Percentiles rank a stretch among this genome's conserved stretches.
Evolutionary conservation across 208 protist genomes (phyloP).

Genomic region (Leishmania lainsoni): DNA sequence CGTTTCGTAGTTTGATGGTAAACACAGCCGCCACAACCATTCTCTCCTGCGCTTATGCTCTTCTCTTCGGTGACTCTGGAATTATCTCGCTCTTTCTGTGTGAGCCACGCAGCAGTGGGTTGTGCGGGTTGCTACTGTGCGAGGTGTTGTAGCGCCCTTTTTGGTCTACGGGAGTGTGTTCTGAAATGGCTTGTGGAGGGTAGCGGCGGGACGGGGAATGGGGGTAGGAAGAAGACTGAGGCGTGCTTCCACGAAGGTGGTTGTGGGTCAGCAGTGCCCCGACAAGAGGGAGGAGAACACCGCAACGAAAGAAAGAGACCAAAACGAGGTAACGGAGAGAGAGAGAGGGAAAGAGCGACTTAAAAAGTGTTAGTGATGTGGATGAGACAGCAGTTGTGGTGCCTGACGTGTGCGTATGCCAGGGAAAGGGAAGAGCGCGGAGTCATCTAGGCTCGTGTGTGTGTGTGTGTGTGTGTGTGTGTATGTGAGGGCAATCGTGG

Average conservation of each 20-base stretch:
- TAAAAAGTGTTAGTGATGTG: too few species aligned
- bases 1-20: conserved; percentile 44
- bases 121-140: background rate
- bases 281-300: background rate
- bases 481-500: background rate
- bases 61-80: background rate
- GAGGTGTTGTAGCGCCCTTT: background rate
- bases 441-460: too few species aligned
- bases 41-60: conserved; percentile 9
- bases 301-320: background rate
- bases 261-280: background rate
- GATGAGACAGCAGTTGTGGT: too few species aligned
- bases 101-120: background rate
- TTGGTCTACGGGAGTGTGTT: background rate
- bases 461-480: background rate
- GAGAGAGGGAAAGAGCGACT: background rate
- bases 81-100: background rate
- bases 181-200: background rate
- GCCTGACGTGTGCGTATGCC: background rate
- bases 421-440: background rate
- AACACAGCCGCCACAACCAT: conserved; percentile 69
- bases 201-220: background rate
- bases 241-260: background rate
- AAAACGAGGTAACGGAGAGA: background rate
- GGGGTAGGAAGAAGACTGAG: background rate